phyloP scores from a whole-genome alignment of 192 early-diverging fungal genomes.

The Linnemannia schmuckeri region DNA sequence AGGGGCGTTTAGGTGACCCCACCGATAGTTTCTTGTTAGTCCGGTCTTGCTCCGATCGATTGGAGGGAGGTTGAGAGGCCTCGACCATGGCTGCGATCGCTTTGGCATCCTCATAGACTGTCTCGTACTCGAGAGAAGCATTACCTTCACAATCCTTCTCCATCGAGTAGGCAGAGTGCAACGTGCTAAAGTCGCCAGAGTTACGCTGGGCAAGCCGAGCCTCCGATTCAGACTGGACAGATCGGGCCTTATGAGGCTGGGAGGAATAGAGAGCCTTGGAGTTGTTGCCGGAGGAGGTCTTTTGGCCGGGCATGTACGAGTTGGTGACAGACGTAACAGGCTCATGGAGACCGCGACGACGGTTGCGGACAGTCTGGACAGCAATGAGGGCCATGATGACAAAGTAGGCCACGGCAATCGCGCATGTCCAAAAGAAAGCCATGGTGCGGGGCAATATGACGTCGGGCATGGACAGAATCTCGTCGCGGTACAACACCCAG shows the following conservation, averaged over 20 bases:
- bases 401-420: constrained; percentile 36
- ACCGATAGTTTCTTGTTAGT: constrained; percentile 27
- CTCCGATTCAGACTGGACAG: constrained; percentile 14
- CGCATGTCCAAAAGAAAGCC: constrained; percentile 55
- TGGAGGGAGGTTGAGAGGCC: constrained; percentile 8
- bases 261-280: constrained; percentile 35
- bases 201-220: constrained; percentile 16
- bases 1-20: constrained; percentile 1
- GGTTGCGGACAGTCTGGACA: constrained; percentile 42
- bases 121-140: background rate
- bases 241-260: constrained; percentile 1
- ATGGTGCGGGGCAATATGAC: constrained; percentile 42
- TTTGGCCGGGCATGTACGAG: constrained; percentile 3
- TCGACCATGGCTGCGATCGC: constrained; percentile 9
- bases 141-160: constrained; percentile 16
- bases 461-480: constrained; percentile 25
- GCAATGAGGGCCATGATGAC: constrained; percentile 41
- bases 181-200: constrained; percentile 32
- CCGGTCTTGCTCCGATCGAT: background rate
- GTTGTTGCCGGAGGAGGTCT: background rate
- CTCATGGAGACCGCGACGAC: constrained; percentile 26
- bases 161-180: constrained; percentile 30
- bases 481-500: constrained; percentile 31
- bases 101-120: background rate
- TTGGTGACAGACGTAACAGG: constrained; percentile 12